These are phyloP conservation scores for Aspergillus egyptiacus DNA, from an alignment of 495 filamentous ascomycete genomes.

Conservation along the genomic window DNA sequence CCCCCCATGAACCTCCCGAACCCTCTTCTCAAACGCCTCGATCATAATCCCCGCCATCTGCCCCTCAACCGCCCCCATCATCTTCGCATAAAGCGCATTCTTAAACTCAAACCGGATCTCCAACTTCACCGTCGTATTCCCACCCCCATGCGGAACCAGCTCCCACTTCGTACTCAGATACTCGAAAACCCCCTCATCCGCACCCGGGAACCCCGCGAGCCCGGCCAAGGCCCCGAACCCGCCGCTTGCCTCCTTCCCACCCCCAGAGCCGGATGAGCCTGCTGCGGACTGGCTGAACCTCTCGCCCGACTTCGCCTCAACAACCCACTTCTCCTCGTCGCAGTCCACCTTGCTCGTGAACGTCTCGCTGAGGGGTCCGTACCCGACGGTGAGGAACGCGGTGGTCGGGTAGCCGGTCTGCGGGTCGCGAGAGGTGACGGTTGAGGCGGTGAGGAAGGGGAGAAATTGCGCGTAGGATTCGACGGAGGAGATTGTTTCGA, in stretches of 20 bases:
- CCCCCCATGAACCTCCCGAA: conserved; percentile 47
- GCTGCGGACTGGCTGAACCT: conserved; percentile 17
- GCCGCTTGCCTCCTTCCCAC: conserved; percentile 1
- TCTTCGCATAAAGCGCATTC: conserved; percentile 73
- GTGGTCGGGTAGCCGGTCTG: conserved; percentile 57
- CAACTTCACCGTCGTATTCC: conserved; percentile 65
- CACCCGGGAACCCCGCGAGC: conserved; percentile 32
- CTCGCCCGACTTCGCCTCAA: conserved; percentile 75
- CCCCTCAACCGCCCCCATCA: conserved; percentile 74
- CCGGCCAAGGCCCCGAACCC: conserved; percentile 4
- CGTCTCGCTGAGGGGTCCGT: conserved; percentile 70
- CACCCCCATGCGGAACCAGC: conserved; percentile 41
- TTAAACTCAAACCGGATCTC: conserved; percentile 73
- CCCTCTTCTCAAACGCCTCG: conserved; percentile 83
- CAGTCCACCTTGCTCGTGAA: conserved; percentile 76
- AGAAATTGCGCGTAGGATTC: conserved; percentile 75
- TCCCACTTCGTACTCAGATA: conserved; percentile 75
- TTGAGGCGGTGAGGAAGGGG: conserved; percentile 71
- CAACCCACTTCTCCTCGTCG: conserved; percentile 48
- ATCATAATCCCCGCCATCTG: conserved; percentile 85
- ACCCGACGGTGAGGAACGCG: conserved; percentile 79
- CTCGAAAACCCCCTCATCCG: conserved; percentile 58
- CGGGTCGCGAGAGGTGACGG: conserved; percentile 58
- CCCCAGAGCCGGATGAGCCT: neutral
- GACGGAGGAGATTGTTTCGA: conserved; percentile 77